These are phyloP conservation scores for Pleurotus sapidus DNA, from an alignment of 768 basidiomycete genomes.

Conservation along the genomic window DNA sequence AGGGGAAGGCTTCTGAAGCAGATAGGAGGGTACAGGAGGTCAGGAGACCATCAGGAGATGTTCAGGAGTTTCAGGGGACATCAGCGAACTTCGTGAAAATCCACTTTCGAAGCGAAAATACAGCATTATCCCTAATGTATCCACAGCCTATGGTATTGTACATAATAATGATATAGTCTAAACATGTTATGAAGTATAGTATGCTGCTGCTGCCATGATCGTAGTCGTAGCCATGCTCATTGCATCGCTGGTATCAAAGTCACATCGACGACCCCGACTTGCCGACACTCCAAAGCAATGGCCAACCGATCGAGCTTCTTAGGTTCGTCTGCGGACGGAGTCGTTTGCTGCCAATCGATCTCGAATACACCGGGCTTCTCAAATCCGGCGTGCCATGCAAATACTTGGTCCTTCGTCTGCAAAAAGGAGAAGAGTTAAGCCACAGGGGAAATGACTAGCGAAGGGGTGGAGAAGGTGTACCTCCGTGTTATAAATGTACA, in stretches of 20 bases:
- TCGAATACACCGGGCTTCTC: constrained; percentile 71
- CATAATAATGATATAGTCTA: constrained; percentile 5
- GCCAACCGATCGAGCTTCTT: constrained; percentile 60
- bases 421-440: constrained; percentile 9
- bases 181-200: not conserved
- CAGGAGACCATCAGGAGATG: not conserved
- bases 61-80: not conserved
- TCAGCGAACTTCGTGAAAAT: not conserved
- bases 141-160: not conserved
- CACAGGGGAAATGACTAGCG: not conserved
- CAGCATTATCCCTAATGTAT: constrained; percentile 1
- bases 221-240: no score
- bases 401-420: constrained; percentile 46
- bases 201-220: not conserved
- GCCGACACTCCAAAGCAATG: constrained; percentile 62
- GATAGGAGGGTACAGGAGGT: not conserved
- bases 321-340: constrained; percentile 20
- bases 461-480: constrained; percentile 33
- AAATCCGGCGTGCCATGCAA: constrained; percentile 61
- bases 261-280: constrained; percentile 68
- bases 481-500: constrained; percentile 68
- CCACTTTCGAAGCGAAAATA: not conserved
- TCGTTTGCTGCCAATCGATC: constrained; percentile 66
- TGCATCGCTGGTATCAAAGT: constrained; percentile 39
- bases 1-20: not conserved